phyloP scores from a whole-genome alignment of 1,139 yeast genomes.

The Yamadazyma dendronema region DNA sequence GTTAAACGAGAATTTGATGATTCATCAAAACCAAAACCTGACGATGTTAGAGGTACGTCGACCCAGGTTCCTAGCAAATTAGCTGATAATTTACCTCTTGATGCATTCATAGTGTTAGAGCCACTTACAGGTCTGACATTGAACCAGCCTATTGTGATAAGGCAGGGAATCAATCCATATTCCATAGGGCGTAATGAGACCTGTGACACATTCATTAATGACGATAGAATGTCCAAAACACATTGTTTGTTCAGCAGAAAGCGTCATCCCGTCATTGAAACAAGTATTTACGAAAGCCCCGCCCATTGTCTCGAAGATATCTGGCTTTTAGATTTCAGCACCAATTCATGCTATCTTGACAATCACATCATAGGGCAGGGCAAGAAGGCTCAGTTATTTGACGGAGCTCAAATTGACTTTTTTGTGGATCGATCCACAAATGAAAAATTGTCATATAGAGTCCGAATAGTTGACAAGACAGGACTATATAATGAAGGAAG shows the following conservation, averaged over 20 bases:
- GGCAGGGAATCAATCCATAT: conserved; percentile 62
- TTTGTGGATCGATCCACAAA: conserved; percentile 57
- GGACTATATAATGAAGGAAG: conserved; percentile 52
- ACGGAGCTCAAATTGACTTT: conserved; percentile 65
- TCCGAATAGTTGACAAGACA: conserved; percentile 52
- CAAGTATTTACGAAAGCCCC: conserved; percentile 60
- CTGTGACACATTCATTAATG: conserved; percentile 59
- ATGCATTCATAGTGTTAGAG: conserved; percentile 28
- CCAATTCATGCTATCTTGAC: conserved; percentile 78
- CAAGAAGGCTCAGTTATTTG: conserved; percentile 55
- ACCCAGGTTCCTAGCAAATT: not conserved
- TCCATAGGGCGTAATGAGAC: conserved; percentile 64
- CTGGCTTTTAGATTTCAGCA: conserved; percentile 80
- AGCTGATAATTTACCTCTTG: conserved; percentile 18
- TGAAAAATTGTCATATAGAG: conserved; percentile 52
- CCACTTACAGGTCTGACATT: conserved; percentile 32
- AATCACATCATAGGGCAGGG: conserved; percentile 58
- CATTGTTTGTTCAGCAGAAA: conserved; percentile 71
- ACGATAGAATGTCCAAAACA: conserved; percentile 75
- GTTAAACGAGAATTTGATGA: conserved; percentile 11
- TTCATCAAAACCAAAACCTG: too few relatives aligned
- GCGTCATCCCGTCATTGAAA: conserved; percentile 53
- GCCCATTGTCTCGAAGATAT: conserved; percentile 68
- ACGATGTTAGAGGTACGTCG: too few relatives aligned
- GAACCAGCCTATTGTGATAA: conserved; percentile 49